phyloP scores from a whole-genome alignment of 2,329 filamentous ascomycete species.

The Ophiostoma himal-ulmi region DNA sequence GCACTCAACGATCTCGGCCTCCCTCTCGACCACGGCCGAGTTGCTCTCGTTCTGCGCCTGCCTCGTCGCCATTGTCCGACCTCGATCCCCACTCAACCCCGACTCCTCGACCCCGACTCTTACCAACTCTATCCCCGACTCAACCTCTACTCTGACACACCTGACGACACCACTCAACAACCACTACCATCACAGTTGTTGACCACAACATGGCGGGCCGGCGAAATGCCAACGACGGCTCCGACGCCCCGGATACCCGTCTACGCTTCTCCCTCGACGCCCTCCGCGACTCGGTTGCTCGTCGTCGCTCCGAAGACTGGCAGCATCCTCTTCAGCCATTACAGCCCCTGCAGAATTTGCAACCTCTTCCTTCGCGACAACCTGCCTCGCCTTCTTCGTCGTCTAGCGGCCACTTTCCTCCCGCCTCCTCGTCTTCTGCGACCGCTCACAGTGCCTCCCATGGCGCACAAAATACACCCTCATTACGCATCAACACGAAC shows the following conservation, averaged over 20 bases:
- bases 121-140: not conserved
- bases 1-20: not conserved
- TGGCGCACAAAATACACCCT: slow-evolving; percentile 12
- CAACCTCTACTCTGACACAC: not conserved
- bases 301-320: slow-evolving; percentile 10
- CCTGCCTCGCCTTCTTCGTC: slow-evolving; percentile 4
- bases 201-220: slow-evolving; percentile 12
- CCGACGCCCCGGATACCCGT: slow-evolving; percentile 14
- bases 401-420: not conserved
- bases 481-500: slow-evolving; percentile 26
- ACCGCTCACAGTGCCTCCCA: slow-evolving; percentile 4
- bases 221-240: slow-evolving; percentile 6
- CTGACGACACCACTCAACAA: not conserved
- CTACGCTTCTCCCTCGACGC: slow-evolving; percentile 17
- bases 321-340: slow-evolving; percentile 5
- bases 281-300: slow-evolving; percentile 5
- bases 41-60: not conserved
- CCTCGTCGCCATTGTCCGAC: not conserved
- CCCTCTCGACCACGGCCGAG: not conserved
- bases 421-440: not conserved
- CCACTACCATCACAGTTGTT: not conserved
- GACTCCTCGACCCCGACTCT: not conserved
- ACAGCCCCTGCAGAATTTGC: not conserved
- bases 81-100: not conserved
- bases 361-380: not conserved